A percentile compares a stretch with the other conserved stretches of the same genome.
Conservation (phyloP, 179 eudicot genomes). For the Corrigiola litoralis region DNA sequence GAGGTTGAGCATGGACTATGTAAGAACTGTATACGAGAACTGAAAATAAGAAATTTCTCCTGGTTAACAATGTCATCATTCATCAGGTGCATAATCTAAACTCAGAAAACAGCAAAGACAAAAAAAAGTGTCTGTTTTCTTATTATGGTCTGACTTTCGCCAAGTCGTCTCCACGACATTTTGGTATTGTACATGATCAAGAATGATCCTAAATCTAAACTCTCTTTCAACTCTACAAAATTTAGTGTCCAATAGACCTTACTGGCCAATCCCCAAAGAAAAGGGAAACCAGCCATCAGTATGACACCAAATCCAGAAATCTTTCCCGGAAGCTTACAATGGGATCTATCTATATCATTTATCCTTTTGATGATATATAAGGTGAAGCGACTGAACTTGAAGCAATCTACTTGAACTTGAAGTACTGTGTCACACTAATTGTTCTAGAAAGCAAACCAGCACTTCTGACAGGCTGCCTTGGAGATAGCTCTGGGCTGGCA, state of each 20-base stretch:
- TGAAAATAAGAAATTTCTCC: too few relatives aligned
- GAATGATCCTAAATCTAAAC: conserved; percentile 19
- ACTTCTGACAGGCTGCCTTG: conserved; percentile 33
- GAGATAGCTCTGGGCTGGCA: conserved; percentile 32
- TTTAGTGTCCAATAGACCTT: conserved; percentile 7
- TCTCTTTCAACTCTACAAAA: conserved; percentile 25
- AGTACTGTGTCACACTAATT: conserved; percentile 44
- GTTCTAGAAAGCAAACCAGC: conserved; percentile 56
- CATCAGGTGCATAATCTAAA: too few relatives aligned
- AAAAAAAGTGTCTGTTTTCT: too few relatives aligned
- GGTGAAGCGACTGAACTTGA: not conserved
- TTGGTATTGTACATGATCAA: conserved; percentile 15
- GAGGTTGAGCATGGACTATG: too few relatives aligned
- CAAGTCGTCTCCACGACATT: not conserved
- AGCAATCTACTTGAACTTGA: conserved; percentile 30
- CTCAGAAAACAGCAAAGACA: too few relatives aligned
- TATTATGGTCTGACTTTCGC: not conserved
- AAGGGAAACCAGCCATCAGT: not conserved
- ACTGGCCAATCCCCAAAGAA: not conserved
- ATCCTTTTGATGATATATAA: not conserved
- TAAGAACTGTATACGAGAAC: too few relatives aligned
- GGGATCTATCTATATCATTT: conserved; percentile 8
- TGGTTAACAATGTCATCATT: too few relatives aligned
- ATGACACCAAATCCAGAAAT: not conserved
- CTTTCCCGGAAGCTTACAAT: not conserved